Evolutionary conservation across 2,329 filamentous ascomycete species (phyloP).

Genomic region (Colletotrichum lentis): DNA sequence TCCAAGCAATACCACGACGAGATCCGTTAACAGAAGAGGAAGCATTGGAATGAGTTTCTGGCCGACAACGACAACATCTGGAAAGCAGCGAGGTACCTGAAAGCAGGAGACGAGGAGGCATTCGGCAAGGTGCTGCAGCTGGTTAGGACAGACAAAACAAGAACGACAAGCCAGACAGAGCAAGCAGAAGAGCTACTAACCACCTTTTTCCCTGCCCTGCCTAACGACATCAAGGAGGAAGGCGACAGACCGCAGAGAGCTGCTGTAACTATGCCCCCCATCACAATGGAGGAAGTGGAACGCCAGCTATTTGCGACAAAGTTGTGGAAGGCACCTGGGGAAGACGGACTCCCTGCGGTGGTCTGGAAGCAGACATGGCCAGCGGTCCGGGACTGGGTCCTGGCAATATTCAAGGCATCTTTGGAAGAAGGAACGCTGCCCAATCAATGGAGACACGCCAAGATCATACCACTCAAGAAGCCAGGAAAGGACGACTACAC

Average conservation of each 20-base stretch:
- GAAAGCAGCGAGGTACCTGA: slow-evolving; percentile 44
- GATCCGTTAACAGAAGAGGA: slow-evolving; percentile 42
- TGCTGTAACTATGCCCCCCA: slow-evolving; percentile 29
- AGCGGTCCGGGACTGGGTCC: slow-evolving; percentile 31
- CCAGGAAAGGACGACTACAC: slow-evolving; percentile 38
- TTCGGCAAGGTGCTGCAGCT: slow-evolving; percentile 42
- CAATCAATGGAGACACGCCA: slow-evolving; percentile 32
- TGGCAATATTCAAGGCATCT: slow-evolving; percentile 38
- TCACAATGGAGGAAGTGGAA: slow-evolving; percentile 41
- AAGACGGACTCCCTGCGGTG: slow-evolving; percentile 38
- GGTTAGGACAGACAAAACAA: slow-evolving; percentile 37
- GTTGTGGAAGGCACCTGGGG: slow-evolving; percentile 40
- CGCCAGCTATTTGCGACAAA: slow-evolving; percentile 38
- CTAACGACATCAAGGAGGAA: slow-evolving; percentile 39
- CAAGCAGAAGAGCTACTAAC: slow-evolving; percentile 40
- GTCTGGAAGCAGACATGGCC: slow-evolving; percentile 40
- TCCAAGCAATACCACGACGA: slow-evolving; percentile 42
- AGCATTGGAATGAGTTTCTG: slow-evolving; percentile 43
- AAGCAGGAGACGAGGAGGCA: slow-evolving; percentile 38
- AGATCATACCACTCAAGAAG: slow-evolving; percentile 44
- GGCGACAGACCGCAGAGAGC: slow-evolving; percentile 34
- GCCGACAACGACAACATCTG: slow-evolving; percentile 44
- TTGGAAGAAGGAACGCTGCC: slow-evolving; percentile 21
- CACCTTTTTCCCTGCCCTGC: slow-evolving; percentile 41
- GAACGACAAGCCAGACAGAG: slow-evolving; percentile 31